phyloP scores from a whole-genome alignment of 139 green algal genomes.

The Pleodorina starrii region DNA sequence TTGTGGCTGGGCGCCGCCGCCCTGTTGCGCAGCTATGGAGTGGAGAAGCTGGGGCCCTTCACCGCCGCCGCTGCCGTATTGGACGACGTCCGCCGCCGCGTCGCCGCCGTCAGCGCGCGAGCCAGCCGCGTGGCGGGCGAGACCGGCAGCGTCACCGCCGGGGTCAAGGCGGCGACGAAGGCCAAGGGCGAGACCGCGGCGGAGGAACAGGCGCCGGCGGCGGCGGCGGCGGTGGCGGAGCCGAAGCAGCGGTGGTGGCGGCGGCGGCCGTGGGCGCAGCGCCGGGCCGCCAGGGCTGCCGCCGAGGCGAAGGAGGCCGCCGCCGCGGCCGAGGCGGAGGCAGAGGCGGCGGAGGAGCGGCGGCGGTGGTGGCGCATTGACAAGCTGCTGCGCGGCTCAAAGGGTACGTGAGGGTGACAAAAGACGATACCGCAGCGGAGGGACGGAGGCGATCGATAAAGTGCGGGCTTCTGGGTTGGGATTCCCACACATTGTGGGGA shows the following conservation, averaged over 20 bases:
- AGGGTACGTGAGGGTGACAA: not conserved
- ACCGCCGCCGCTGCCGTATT: not conserved
- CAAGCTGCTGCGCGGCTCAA: not conserved
- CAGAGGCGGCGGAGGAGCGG: not conserved
- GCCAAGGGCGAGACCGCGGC: not conserved
- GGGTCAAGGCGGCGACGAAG: not conserved
- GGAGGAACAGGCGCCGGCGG: not conserved
- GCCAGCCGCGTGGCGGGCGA: not conserved
- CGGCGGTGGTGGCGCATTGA: slow-evolving; percentile 40
- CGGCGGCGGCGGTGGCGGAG: not conserved
- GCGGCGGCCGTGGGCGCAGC: not conserved
- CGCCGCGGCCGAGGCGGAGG: not conserved
- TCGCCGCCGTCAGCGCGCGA: not conserved
- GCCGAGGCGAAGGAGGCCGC: not conserved
- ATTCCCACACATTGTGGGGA: no score
- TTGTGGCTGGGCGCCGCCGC: slow-evolving; percentile 19
- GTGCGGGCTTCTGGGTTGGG: no score
- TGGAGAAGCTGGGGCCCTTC: not conserved
- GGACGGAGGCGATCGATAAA: no score
- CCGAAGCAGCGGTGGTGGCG: not conserved
- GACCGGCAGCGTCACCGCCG: slow-evolving; percentile 20
- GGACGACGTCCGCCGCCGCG: not conserved
- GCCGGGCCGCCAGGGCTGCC: no score
- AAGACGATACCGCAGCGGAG: no score
- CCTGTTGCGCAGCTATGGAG: not conserved